phyloP scores from a whole-genome alignment of 106 monocot genomes.

The Platanthera guangdongensis region DNA sequence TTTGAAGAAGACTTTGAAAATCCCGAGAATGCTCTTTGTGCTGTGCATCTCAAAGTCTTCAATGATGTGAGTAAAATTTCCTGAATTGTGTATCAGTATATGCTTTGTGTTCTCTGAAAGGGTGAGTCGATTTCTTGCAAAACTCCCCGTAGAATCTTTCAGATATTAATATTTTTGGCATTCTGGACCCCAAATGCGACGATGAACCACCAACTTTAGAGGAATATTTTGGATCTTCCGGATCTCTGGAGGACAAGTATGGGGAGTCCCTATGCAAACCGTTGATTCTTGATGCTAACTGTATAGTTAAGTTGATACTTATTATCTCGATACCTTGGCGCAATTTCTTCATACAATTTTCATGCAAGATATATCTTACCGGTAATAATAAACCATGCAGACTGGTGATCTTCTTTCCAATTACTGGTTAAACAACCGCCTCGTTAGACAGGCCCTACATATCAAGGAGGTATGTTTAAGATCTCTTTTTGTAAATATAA shows the following conservation, averaged over 20 bases:
- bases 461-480: constrained; percentile 28
- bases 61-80: not conserved
- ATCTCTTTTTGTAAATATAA: no score
- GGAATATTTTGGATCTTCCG: not conserved
- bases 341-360: not conserved
- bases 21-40: not conserved
- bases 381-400: not conserved
- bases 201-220: not conserved
- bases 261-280: not conserved
- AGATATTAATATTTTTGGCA: not conserved
- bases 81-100: no score
- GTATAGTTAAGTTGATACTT: constrained; percentile 1
- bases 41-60: not conserved
- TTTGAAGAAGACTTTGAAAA: constrained; percentile 3
- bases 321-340: not conserved
- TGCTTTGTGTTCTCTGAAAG: not conserved
- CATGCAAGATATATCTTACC: not conserved
- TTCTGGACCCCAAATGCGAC: constrained; percentile 1
- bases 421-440: constrained; percentile 38
- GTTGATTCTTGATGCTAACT: not conserved
- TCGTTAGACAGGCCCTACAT: constrained; percentile 30
- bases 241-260: not conserved
- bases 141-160: not conserved
- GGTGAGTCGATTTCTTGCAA: not conserved
- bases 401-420: constrained; percentile 16